These are phyloP conservation scores for Aaosphaeria pasadenensis DNA, from an alignment of 2,329 filamentous ascomycete genomes.

Conservation along the genomic window DNA sequence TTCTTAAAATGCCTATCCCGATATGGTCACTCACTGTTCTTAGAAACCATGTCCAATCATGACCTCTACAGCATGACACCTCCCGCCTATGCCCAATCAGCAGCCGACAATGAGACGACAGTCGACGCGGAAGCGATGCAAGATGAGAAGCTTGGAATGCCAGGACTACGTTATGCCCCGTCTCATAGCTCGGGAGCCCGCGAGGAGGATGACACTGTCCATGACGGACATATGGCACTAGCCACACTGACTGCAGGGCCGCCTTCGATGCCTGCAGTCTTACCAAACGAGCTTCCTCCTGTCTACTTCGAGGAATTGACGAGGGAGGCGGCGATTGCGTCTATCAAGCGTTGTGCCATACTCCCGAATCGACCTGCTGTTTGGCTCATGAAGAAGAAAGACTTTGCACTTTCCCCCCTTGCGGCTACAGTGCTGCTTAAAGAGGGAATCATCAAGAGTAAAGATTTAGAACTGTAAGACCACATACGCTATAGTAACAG, in stretches of 20 bases:
- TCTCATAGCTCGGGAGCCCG: neutral
- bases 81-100: slow-evolving; percentile 15
- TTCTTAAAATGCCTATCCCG: too few species aligned
- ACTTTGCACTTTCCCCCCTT: slow-evolving; percentile 21
- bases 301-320: slow-evolving; percentile 12
- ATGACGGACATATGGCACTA: neutral
- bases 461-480: slow-evolving; percentile 26
- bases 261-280: neutral
- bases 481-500: too few species aligned
- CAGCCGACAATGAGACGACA: slow-evolving; percentile 10
- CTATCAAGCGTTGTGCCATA: slow-evolving; percentile 19
- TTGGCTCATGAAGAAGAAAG: slow-evolving; percentile 24
- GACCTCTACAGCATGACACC: slow-evolving; percentile 16
- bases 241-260: neutral
- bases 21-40: too few species aligned
- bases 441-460: slow-evolving; percentile 17
- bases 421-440: slow-evolving; percentile 25
- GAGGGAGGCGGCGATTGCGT: slow-evolving; percentile 4
- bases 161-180: neutral
- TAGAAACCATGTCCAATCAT: slow-evolving; percentile 6
- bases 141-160: slow-evolving; percentile 9
- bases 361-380: slow-evolving; percentile 21
- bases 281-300: slow-evolving; percentile 1
- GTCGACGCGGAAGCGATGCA: slow-evolving; percentile 13
- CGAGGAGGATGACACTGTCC: neutral